Conservation (phyloP, 306 rosid genomes). For the Castanospermum australe region DNA sequence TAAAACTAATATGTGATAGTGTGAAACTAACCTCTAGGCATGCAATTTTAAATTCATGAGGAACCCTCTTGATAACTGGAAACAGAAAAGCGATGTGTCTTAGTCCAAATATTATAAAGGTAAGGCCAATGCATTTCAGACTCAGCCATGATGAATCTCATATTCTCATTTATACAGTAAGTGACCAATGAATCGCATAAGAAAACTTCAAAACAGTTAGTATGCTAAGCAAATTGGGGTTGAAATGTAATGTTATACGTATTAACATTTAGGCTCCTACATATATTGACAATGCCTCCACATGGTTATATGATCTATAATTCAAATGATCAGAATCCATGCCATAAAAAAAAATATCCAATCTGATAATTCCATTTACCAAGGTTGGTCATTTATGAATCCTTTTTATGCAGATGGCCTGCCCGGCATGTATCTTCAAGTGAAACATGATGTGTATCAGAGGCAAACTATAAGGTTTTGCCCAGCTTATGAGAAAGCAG, state of each 20-base stretch:
- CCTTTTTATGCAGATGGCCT: background rate
- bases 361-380: background rate
- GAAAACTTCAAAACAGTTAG: background rate
- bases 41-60: slow-evolving; percentile 95
- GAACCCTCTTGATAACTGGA: slow-evolving; percentile 92
- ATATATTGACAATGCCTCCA: slow-evolving; percentile 1
- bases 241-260: background rate
- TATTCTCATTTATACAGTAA: slow-evolving; percentile 1
- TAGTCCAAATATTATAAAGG: slow-evolving; percentile 21
- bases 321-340: background rate
- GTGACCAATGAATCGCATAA: background rate
- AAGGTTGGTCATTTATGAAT: background rate
- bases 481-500: background rate
- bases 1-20: background rate
- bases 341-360: background rate
- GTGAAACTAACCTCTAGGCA: slow-evolving; percentile 82
- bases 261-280: background rate
- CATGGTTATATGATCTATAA: background rate
- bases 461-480: background rate
- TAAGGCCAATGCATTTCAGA: slow-evolving; percentile 3
- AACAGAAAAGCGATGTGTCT: slow-evolving; percentile 17
- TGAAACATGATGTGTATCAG: background rate
- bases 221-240: background rate
- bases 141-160: slow-evolving; percentile 1
- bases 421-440: background rate